Base-by-base conservation (phyloP, 116 monocot species). In the Trichopus zeylanicus region DNA sequence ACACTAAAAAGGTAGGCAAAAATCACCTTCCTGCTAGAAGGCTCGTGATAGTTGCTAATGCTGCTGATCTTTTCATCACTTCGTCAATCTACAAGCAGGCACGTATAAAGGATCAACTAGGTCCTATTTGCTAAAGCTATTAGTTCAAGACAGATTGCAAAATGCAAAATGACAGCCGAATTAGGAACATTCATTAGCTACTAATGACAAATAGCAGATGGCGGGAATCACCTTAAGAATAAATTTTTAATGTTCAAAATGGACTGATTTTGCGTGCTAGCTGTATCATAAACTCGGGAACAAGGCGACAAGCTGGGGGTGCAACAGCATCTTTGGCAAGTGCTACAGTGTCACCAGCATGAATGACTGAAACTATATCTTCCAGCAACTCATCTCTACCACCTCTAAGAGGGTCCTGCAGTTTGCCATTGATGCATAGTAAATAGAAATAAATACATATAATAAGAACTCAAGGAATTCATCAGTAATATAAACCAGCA, bases 341-440 rank as follows among this genome's bases (percentile, higher is more conserved):
- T 46, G 77, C 77, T 70, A 29, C 34, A 18, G 42, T 63, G 77
- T 97, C 91, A 59, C 70, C 76, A 46, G 77, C 70, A 70, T 87
- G 47, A 38, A 97, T 79, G 34, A 80, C 34, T 56, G 75, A 31
- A 55, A 85, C 55, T 60, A 97, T 77, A 53, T 81, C 75, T 67
- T 91, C 81, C 42, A 97, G 65, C 60, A 91, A 66, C 55, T 81
- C 70, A 75, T 97, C 91, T 63, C 65, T 84, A 52, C 97, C 97
- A 46, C 97, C 97, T 80, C 97, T 84, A 11, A 97, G 72, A 46
- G 97, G 97, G 77, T 97, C 97, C 97, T 97, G 67, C 0, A 66
- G 31, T 68, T 48, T 26, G 46, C 48, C 62, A 70, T 19, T 16
- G 10, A 38, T 13, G 46, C n/a, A 32, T 29, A 31, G 2, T 31